phyloP scores from a whole-genome alignment of 1,139 yeast species.

The Pichia sp. region DNA sequence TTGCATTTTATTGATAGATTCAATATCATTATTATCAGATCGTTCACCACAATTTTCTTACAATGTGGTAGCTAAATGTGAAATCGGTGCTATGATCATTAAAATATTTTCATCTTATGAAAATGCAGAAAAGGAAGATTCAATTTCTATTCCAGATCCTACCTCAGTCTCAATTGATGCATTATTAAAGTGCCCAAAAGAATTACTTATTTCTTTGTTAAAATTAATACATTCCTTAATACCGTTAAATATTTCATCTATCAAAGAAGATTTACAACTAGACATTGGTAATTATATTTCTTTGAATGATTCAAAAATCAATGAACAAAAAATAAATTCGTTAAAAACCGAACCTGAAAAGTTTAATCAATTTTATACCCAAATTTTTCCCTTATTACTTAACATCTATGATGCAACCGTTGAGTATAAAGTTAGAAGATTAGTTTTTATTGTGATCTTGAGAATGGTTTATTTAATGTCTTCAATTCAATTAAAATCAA shows the following conservation, averaged over 20 bases:
- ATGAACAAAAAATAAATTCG: neutral
- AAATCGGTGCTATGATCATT: conserved; percentile 39
- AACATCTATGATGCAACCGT: conserved; percentile 73
- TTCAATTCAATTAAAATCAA: conserved; percentile 17
- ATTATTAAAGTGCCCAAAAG: conserved; percentile 70
- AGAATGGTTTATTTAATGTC: conserved; percentile 41
- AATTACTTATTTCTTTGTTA: conserved; percentile 49
- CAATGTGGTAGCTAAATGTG: conserved; percentile 35
- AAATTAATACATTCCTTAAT: conserved; percentile 52
- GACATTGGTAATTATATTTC: conserved; percentile 15
- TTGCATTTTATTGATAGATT: conserved; percentile 38
- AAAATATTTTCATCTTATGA: conserved; percentile 34
- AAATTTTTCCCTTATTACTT: conserved; percentile 54
- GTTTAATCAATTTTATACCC: conserved; percentile 38
- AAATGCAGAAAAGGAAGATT: conserved; percentile 15
- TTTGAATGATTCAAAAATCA: conserved; percentile 29
- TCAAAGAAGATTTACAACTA: conserved; percentile 1
- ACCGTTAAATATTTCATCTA: conserved; percentile 34
- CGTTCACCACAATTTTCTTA: conserved; percentile 39
- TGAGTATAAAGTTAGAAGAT: conserved; percentile 58
- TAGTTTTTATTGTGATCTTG: conserved; percentile 50
- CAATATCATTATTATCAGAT: conserved; percentile 36
- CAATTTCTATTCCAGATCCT: neutral
- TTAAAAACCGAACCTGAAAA: conserved; percentile 16
- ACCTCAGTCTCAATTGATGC: conserved; percentile 50